These are phyloP conservation scores for Ochromonas danica DNA, from an alignment of 108 stramenopile genomes.

Conservation along the genomic window DNA sequence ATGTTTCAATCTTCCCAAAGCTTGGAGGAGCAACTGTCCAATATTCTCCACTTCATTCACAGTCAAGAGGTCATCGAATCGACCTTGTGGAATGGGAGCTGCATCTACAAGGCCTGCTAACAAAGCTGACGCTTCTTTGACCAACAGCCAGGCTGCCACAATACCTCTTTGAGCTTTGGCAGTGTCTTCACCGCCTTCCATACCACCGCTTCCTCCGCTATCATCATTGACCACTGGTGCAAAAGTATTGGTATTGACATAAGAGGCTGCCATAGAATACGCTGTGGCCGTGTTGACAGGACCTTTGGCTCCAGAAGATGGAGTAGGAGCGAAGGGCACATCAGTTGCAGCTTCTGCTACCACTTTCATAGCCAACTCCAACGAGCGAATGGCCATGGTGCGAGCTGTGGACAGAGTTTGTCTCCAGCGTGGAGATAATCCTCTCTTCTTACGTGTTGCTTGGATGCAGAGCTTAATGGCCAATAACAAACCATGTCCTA, in stretches of 20 bases:
- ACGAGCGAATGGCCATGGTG: too few species aligned
- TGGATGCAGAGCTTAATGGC: background rate
- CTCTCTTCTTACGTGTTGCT: background rate
- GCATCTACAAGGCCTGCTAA: slow-evolving; percentile 34
- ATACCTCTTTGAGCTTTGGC: slow-evolving; percentile 41
- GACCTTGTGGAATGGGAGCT: background rate
- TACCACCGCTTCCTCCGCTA: background rate
- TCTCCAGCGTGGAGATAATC: background rate
- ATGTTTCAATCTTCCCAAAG: slow-evolving; percentile 44
- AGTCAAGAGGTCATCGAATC: slow-evolving; percentile 11
- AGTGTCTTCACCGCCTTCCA: background rate
- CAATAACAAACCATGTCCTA: background rate
- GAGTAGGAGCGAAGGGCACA: background rate
- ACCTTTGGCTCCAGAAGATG: background rate
- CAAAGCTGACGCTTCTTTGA: slow-evolving; percentile 44
- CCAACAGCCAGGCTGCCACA: slow-evolving; percentile 49
- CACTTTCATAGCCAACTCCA: background rate
- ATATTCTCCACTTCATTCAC: slow-evolving; percentile 13
- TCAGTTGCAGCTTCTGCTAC: background rate
- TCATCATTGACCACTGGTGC: background rate
- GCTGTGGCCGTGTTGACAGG: background rate
- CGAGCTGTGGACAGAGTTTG: background rate
- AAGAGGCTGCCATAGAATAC: background rate
- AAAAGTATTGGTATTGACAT: slow-evolving; percentile 12
- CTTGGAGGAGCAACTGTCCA: slow-evolving; percentile 34